Evolutionary conservation across 202 grass and related monocot species (phyloP).

Genomic region (Musa balbisiana): DNA sequence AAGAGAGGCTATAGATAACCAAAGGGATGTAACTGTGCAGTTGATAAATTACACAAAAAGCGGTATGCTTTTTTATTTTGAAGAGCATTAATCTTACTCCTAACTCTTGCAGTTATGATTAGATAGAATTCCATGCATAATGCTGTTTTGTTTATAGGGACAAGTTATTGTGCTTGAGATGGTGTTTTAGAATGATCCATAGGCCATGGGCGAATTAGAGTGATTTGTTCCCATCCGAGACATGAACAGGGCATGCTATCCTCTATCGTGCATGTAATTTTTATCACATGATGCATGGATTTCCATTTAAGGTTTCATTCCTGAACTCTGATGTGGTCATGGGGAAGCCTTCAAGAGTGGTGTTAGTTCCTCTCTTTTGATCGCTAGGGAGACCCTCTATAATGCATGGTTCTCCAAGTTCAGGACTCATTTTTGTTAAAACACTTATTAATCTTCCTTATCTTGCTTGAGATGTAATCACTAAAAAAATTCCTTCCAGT

Average conservation of each 20-base stretch:
- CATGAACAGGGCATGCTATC: too few relatives aligned
- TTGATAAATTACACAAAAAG: conserved; percentile 97
- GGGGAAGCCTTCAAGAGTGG: neutral
- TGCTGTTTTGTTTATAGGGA: neutral
- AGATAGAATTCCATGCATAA: conserved; percentile 6
- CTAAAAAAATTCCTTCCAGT: too few relatives aligned
- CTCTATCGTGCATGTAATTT: too few relatives aligned
- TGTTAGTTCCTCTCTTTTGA: neutral
- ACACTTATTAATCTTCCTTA: too few relatives aligned
- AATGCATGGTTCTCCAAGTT: too few relatives aligned
- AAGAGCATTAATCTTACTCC: neutral
- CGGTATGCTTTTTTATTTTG: conserved; percentile 37
- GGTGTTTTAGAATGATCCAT: neutral
- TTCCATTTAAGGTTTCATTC: neutral
- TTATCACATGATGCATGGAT: neutral
- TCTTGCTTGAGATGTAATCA: too few relatives aligned
- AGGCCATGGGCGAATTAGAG: too few relatives aligned
- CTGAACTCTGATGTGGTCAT: neutral
- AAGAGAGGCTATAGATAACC: conserved; percentile 88
- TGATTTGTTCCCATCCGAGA: too few relatives aligned
- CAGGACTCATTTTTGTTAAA: too few relatives aligned
- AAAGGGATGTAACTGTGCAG: conserved; percentile 81
- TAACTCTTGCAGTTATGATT: conserved; percentile 3
- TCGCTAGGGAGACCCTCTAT: neutral
- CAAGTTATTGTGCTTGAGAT: neutral